These are phyloP conservation scores for Podaxis pistillaris DNA, from an alignment of 768 basidiomycete genomes.

Conservation along the genomic window DNA sequence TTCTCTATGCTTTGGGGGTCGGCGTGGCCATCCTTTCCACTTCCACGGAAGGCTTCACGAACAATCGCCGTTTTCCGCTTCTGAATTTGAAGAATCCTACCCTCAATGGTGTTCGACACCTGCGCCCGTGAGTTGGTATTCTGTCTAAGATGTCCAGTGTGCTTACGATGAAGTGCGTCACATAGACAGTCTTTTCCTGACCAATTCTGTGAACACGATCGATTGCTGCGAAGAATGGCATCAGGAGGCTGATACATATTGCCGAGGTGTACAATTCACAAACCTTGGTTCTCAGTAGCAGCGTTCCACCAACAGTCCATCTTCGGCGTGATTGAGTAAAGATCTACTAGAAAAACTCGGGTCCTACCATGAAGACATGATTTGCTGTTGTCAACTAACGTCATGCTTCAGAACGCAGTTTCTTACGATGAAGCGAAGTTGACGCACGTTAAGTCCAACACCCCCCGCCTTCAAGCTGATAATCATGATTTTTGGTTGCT, in stretches of 20 bases:
- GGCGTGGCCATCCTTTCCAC: slow-evolving; percentile 34
- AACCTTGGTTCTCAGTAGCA: slow-evolving; percentile 78
- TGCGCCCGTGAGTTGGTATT: slow-evolving; percentile 23
- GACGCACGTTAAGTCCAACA: slow-evolving; percentile 78
- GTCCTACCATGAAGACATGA: slow-evolving; percentile 78
- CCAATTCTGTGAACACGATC: slow-evolving; percentile 86
- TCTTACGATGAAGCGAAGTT: background rate
- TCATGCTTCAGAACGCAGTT: slow-evolving; percentile 7
- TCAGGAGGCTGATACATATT: background rate
- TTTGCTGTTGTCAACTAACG: slow-evolving; percentile 73
- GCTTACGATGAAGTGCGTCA: slow-evolving; percentile 81
- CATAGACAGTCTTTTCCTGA: slow-evolving; percentile 78
- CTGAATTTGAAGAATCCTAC: slow-evolving; percentile 78
- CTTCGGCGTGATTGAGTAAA: slow-evolving; percentile 33
- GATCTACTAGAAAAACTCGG: background rate
- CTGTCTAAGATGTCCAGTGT: background rate
- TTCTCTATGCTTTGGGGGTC: slow-evolving; percentile 80
- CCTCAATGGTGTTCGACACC: slow-evolving; percentile 76
- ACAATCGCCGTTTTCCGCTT: slow-evolving; percentile 85
- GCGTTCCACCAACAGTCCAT: slow-evolving; percentile 96
- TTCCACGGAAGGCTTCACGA: slow-evolving; percentile 77
- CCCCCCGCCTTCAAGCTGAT: slow-evolving; percentile 90
- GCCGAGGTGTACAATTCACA: background rate
- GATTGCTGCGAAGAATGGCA: slow-evolving; percentile 50
- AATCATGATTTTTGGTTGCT: slow-evolving; percentile 73